These are phyloP conservation scores for Scytalidium sp. DNA, from an alignment of 2,329 filamentous ascomycete species.

Conservation along the genomic window DNA sequence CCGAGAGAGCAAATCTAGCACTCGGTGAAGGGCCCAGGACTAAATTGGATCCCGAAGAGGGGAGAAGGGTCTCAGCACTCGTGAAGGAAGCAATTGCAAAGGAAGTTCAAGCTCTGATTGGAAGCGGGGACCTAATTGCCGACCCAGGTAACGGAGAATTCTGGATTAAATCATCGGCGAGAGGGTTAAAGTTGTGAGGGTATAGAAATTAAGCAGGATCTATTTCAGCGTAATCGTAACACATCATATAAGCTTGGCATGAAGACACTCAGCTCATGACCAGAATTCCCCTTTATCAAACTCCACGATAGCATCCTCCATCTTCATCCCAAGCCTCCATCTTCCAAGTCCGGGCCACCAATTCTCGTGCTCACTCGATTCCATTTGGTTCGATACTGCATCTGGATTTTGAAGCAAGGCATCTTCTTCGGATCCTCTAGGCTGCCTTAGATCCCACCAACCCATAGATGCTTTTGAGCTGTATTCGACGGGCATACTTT, in stretches of 20 bases:
- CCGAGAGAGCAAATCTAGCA: slow-evolving; percentile 14
- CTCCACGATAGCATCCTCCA: slow-evolving; percentile 27
- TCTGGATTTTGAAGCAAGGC: neutral
- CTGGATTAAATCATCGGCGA: slow-evolving; percentile 45
- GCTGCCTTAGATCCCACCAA: slow-evolving; percentile 46
- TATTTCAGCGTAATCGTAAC: neutral
- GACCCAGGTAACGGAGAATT: slow-evolving; percentile 67
- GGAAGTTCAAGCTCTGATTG: slow-evolving; percentile 4
- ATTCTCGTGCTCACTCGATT: slow-evolving; percentile 29
- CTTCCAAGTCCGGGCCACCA: slow-evolving; percentile 45
- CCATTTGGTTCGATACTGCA: neutral
- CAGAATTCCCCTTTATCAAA: slow-evolving; percentile 29
- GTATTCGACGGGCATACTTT: slow-evolving; percentile 29
- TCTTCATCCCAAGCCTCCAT: slow-evolving; percentile 37
- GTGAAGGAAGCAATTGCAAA: slow-evolving; percentile 6
- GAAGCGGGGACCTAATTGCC: slow-evolving; percentile 2
- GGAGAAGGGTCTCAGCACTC: slow-evolving; percentile 3
- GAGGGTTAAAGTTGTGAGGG: neutral
- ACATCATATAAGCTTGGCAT: neutral
- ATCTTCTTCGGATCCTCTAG: slow-evolving; percentile 21
- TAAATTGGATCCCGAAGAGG: slow-evolving; percentile 12
- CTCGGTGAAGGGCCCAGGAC: slow-evolving; percentile 11
- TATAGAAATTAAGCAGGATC: neutral
- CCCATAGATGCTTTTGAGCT: slow-evolving; percentile 33
- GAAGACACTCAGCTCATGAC: slow-evolving; percentile 8